Conservation (phyloP, 192 early-diverging fungal species). For the Mortierella hygrophila region DNA sequence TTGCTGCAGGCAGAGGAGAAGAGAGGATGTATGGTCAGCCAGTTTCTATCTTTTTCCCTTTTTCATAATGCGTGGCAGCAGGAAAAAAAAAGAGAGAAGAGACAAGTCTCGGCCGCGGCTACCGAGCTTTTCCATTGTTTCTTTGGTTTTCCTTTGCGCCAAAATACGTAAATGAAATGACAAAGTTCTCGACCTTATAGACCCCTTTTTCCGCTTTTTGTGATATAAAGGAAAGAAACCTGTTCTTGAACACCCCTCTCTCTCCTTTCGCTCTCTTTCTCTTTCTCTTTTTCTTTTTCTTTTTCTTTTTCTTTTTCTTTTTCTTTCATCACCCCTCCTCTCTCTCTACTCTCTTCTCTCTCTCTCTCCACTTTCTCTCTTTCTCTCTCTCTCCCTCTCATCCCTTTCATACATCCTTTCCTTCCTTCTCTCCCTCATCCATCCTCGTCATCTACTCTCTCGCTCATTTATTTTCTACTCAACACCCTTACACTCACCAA, state of each 20-base stretch:
- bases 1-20: too few relatives aligned
- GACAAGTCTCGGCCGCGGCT: too few relatives aligned
- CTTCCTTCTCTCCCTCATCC: not conserved
- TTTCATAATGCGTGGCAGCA: too few relatives aligned
- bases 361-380: not conserved
- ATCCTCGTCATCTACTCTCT: not conserved
- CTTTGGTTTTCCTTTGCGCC: too few relatives aligned
- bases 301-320: too few relatives aligned
- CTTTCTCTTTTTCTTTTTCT: conserved; percentile 9
- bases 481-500: not conserved
- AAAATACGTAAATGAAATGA: too few relatives aligned
- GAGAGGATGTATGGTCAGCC: too few relatives aligned
- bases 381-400: not conserved
- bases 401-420: not conserved
- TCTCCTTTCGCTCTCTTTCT: not conserved
- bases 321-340: not conserved
- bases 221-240: not conserved
- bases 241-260: not conserved
- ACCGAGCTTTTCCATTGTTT: too few relatives aligned
- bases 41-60: too few relatives aligned
- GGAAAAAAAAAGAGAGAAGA: too few relatives aligned
- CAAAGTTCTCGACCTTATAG: too few relatives aligned
- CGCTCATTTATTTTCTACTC: not conserved
- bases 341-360: not conserved
- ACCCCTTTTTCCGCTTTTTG: not conserved